A percentile compares a stretch with the other conserved stretches of the same genome.
phyloP scores from a whole-genome alignment of 2,329 filamentous ascomycete species.

The Colletotrichum euphorbiae region DNA sequence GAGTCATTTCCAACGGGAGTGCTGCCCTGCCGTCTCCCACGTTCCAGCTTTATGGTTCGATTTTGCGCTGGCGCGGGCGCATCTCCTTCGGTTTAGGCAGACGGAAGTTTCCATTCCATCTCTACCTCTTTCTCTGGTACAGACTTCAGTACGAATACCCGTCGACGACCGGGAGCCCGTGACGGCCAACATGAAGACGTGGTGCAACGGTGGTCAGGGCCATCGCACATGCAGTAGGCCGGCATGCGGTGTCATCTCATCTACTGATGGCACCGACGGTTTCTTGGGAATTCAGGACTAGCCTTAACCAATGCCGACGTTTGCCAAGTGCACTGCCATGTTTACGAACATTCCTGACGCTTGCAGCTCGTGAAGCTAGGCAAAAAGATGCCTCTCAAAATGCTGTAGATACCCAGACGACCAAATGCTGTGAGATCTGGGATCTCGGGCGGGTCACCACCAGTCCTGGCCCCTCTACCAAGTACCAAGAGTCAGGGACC shows the following conservation, averaged over 20 bases:
- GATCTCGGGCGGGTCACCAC: conserved; percentile 20
- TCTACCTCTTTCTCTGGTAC: conserved; percentile 6
- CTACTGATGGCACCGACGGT: neutral
- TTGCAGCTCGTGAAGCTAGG: neutral
- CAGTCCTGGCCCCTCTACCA: no score
- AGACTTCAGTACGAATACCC: no score
- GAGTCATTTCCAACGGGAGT: conserved; percentile 20
- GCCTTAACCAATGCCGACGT: neutral
- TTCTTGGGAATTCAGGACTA: no score
- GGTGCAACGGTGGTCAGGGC: conserved; percentile 4
- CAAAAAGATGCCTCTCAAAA: neutral
- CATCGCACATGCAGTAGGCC: neutral
- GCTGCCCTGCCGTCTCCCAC: conserved; percentile 18
- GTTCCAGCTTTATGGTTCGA: conserved; percentile 10
- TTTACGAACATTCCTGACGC: neutral
- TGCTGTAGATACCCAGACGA: no score
- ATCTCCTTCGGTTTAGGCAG: neutral
- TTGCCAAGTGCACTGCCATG: conserved; percentile 25
- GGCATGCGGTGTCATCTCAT: neutral
- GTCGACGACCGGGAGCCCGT: no score
- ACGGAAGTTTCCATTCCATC: neutral
- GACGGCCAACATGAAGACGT: neutral
- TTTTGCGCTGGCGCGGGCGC: neutral
- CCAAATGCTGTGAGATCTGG: conserved; percentile 13
- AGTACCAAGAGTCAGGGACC: no score